Base-by-base conservation (phyloP, 352 stramenopile species). In the Phytophthora chlamydospora region DNA sequence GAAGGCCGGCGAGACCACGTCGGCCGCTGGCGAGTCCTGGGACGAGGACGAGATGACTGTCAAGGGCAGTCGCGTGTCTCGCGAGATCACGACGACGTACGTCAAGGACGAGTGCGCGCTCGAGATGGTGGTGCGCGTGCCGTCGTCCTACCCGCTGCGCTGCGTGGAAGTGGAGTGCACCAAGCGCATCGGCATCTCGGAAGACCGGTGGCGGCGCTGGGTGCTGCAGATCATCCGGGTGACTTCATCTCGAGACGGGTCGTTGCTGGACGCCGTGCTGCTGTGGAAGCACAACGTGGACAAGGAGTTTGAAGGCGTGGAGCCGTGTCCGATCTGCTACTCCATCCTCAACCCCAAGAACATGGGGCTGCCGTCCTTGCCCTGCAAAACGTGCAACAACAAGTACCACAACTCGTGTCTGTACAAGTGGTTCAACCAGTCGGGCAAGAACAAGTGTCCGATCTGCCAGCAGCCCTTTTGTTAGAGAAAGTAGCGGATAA, bases 381-480 rank as follows among this genome's bases (percentile, higher is more conserved):
- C 84, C 27, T 97, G 91, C 81, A 97, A 96, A 66, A 97, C 89
- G 29, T 97, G 91, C 79, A 78, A 71, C 51, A 97, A 97, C 81
- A 95, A 93, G 75, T 97, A 97, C 77, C 91, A 97, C 79, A 95
- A 94, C 70, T 91, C 85, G 66, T 97, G 91, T 66, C 75, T 97
- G 29, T 96, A 97, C 88, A 97, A 97, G 78, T 97, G 91, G 90
- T 97, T 97, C 73, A 95, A 94, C 73, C 92, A 96, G 61, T 96
- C 87, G 54, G 87, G 88, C 75, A 97, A 97, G 76, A 97, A 96
- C 84, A 97, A 95, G 71, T 97, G 91, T 50, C 90, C 91, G 50
- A 94, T 97, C 65, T 97, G 91, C 68, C 88, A 97, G 73, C 90
- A 97, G 71, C 85, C 88, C 1, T 97, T 95, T 66, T 85, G 78